Percentiles rank a stretch among this genome's conserved stretches.
These are phyloP conservation scores for Rhytidhysteron rufulum DNA, from an alignment of 2,329 filamentous ascomycete species.

Conservation along the genomic window DNA sequence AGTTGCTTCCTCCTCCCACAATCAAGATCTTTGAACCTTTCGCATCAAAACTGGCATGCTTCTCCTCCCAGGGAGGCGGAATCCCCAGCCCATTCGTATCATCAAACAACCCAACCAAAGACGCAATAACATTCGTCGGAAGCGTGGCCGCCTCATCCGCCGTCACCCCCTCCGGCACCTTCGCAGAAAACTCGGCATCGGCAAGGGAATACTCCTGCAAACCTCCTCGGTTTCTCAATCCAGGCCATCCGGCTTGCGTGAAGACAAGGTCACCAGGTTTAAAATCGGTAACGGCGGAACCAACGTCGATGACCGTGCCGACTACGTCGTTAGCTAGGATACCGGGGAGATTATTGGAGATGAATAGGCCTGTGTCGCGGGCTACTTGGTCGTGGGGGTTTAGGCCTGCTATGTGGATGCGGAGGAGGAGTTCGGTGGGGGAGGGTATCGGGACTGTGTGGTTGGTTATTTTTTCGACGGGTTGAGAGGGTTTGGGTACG, in stretches of 20 bases:
- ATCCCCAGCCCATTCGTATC: conserved; percentile 15
- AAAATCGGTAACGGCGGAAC: conserved; percentile 50
- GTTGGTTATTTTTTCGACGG: background rate
- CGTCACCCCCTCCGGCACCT: conserved; percentile 30
- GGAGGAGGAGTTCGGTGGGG: conserved; percentile 32
- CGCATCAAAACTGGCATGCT: conserved; percentile 20
- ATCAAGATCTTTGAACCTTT: conserved; percentile 21
- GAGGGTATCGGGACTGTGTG: conserved; percentile 11
- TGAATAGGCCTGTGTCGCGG: conserved; percentile 36
- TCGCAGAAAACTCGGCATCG: conserved; percentile 23
- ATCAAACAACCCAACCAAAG: conserved; percentile 34
- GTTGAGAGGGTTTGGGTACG: conserved; percentile 3
- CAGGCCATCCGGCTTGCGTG: conserved; percentile 34
- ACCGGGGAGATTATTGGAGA: conserved; percentile 26
- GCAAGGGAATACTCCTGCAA: conserved; percentile 39
- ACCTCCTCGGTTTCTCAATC: conserved; percentile 13
- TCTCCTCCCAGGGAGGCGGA: conserved; percentile 21
- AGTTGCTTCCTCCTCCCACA: conserved; percentile 34
- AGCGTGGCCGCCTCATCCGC: conserved; percentile 37
- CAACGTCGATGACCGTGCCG: conserved; percentile 47
- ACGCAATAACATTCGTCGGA: conserved; percentile 34
- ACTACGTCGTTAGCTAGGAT: conserved; percentile 43
- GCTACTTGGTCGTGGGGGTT: conserved; percentile 40
- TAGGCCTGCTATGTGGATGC: conserved; percentile 32
- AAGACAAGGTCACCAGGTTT: conserved; percentile 55